Evolutionary conservation across 805 yeast species (phyloP).

Genomic region (Candida odintsovae): DNA sequence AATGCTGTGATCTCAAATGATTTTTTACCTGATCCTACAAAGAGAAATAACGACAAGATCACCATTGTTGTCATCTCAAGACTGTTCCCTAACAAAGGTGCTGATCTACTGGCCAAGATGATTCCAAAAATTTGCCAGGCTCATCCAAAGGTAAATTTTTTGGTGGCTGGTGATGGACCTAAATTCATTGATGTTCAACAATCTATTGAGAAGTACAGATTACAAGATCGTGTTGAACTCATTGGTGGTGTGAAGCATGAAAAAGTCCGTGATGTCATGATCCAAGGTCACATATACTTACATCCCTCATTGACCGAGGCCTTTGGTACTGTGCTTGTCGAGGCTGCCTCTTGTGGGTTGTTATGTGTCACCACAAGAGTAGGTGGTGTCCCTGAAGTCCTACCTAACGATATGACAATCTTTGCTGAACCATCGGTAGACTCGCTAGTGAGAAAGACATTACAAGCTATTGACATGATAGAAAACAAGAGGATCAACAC

Average conservation of each 20-base stretch:
- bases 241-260: conserved; percentile 90
- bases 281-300: conserved; percentile 85
- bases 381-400: conserved; percentile 96
- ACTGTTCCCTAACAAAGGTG: conserved; percentile 93
- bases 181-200: conserved; percentile 90
- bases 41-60: conserved; percentile 36
- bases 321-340: conserved; percentile 94
- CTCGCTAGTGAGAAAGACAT: conserved; percentile 65
- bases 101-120: conserved; percentile 76
- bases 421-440: conserved; percentile 88
- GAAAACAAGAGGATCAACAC: conserved; percentile 61
- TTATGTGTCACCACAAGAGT: conserved; percentile 92
- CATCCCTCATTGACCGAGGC: conserved; percentile 97
- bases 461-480: conserved; percentile 60
- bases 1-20: conserved; percentile 88
- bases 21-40: conserved; percentile 46
- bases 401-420: conserved; percentile 89
- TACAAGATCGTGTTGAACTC: conserved; percentile 83
- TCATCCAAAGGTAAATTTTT: conserved; percentile 61
- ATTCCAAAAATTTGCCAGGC: conserved; percentile 75
- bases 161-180: conserved; percentile 97
- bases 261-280: conserved; percentile 87
- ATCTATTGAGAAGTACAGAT: conserved; percentile 79
- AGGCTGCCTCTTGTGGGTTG: conserved; percentile 95
- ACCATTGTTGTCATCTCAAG: conserved; percentile 90